Evolutionary conservation across 345 rosid species (phyloP), one percentile per base, ranked within the genome.

Genomic region (Citrus inodora): DNA sequence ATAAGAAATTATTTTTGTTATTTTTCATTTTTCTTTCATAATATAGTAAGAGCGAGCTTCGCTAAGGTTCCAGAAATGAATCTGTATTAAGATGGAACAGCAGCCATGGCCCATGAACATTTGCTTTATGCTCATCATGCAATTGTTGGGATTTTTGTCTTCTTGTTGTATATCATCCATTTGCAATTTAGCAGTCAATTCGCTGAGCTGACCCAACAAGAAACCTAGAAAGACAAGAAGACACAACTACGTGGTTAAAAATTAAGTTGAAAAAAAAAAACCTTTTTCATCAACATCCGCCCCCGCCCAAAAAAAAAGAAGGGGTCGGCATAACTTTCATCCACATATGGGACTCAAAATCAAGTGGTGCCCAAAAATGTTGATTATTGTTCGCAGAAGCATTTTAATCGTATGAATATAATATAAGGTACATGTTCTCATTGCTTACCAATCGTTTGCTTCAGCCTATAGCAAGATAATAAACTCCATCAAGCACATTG

Each of bases 171-270:
- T 5, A 1, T 53, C 58, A 17, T 53, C 58, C 7, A 53, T 16
- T 53, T 53, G 51, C 40, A 63, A 8, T 17, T 46, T 46, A 63
- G 70, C 14, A 33, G 74, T 75, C 80, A 75, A 75, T 66, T 64
- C 46, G 53, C 19, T 64, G 77, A 66, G 71, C 56, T 28, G 79
- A 58, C 80, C 74, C 40, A 63, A 74, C 65, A 4, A 30, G 38
- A 48, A 56, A 55, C 30, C 60, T 55, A 24, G 60, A 71, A 67
- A 58, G 21, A 56, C 59, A 67, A 76, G 64, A 48, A 69, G 37
- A 74, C 74, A 71, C 28, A 37, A 74, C 46, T 3, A 38, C 77
- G 74, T 82, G 77, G 74, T 80, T 69, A 60, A 79, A 79, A 75
- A 42, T 75, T 35, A 70, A 78, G 60, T 42, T 33, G 25, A 25